Conservation (phyloP, 805 yeast genomes). For the Teunomyces cretensis region DNA sequence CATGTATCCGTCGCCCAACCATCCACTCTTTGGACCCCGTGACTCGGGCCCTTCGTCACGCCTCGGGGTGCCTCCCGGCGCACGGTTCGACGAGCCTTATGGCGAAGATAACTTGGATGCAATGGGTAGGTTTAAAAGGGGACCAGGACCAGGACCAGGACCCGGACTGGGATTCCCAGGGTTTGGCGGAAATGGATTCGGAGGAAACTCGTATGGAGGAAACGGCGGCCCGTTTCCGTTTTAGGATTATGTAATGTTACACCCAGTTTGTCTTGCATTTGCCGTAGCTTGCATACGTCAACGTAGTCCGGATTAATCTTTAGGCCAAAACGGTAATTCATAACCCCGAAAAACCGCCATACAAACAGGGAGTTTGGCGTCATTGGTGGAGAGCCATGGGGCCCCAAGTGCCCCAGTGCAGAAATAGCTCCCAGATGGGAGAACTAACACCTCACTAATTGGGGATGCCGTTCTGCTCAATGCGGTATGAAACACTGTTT, state of each 20-base stretch:
- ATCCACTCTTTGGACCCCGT: conserved; percentile 46
- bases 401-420: too few relatives aligned
- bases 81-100: conserved; percentile 53
- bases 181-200: conserved; percentile 3
- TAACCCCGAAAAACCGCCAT: background rate
- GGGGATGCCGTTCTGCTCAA: background rate
- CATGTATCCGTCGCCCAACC: conserved; percentile 52
- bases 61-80: conserved; percentile 44
- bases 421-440: background rate
- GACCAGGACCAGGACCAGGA: conserved; percentile 10
- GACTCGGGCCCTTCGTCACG: conserved; percentile 25
- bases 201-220: conserved; percentile 3
- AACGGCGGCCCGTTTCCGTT: conserved; percentile 4
- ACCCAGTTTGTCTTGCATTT: background rate
- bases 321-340: background rate
- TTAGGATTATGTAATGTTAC: background rate
- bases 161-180: conserved; percentile 10
- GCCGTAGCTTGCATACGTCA: background rate
- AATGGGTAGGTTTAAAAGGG: conserved; percentile 41
- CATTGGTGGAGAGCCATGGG: too few relatives aligned
- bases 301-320: too few relatives aligned
- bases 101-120: conserved; percentile 44
- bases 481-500: background rate
- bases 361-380: too few relatives aligned
- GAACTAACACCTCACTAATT: background rate